Base-by-base conservation (phyloP, 192 early-diverging fungal genomes). In the Coemansia sp. region DNA sequence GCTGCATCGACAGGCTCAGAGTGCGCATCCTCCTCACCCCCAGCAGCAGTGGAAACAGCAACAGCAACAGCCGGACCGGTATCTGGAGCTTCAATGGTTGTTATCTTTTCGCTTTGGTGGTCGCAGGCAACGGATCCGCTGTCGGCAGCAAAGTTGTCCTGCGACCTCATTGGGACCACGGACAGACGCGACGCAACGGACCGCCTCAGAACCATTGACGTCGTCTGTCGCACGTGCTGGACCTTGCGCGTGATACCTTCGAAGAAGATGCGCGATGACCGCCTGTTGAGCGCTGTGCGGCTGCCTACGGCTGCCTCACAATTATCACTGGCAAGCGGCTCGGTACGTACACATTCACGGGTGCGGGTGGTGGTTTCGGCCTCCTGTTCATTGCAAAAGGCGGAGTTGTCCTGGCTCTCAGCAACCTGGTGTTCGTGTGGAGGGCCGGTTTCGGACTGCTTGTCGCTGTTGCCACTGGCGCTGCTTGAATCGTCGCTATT, bases 141-240 rank as follows among this genome's bases (percentile, higher is more conserved):
- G 25, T 49, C 43, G 23, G 33, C 45, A 15, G 60, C 60, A 34
- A 49, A 20, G 37, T 55, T 30, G 35, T 63, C 60, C 20, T 55
- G 61, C 7, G 61, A 60, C 37, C 58, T 59, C 12, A 37, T 58
- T 7, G 45, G 62, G 12, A 56, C 37, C 7, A 74, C 37, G 2
- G 77, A 68, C 34, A 75, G 49, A 16, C 63, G 72, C 37, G 72
- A 74, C 21, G 66, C 69, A 12, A 72, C 72, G 4, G 78, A 75
- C 55, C 78, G 78, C 31, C 68, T 64, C 21, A 81, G 67, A 23
- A 75, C 78, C 78, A 81, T 81, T 21, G 78, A 81, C 0, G 78
- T 75, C 0, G 78, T 75, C 42, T 81, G 78, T 26, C 78, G 63
- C 4, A 81, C 78, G 37, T 69, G 66, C 62, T 75, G 73, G 13